Evolutionary conservation across 169 alveolate genomes (phyloP), one percentile per base, ranked within the genome.

Genomic region (Toxoplasma gondii): DNA sequence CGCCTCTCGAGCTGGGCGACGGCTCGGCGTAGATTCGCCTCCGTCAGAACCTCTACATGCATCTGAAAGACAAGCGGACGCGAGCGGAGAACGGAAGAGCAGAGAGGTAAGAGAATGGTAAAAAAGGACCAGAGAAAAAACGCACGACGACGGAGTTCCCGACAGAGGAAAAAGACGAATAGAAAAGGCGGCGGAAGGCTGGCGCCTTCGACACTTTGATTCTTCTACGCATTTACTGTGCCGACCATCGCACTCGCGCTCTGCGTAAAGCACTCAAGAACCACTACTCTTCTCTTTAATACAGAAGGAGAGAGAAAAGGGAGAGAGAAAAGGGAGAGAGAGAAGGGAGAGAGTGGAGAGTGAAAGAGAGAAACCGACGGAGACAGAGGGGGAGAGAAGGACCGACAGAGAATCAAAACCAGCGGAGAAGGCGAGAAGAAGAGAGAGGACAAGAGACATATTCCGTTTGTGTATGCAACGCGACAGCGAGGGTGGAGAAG

Each of bases 1-100:
- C 93, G 38, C 81, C 82, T 54, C 45, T 93, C 96, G 10, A 93
- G 82, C 67, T 93, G 96, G 24, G 96, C 96, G 22, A 91, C 94
- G 44, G 64, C 87, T 7, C 96, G 96, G 22, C 58, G 24, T 27
- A 93, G 41, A 45, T 91, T 88, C 38, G 92, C 64, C 86, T 43
- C 91, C 31, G 92, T 93, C 22, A 93, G 45, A 24, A 36, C 88
- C 78, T 93, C 96, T 31, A 93, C 94, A 41, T 67, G 92, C 27
- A 93, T 34, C 96, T 93, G 88, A 29, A 80, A 24, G 31, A 45
- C 12, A 36, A 17, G 82, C 49, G 17, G 41, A 17, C 36, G 83
- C 53, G 29, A 34, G 41, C 12, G 81, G 7, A 64, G 12, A 31
- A 43, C 82, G 29, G 19, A 64, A 36, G 34, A 4, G 54, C 31